Evolutionary conservation across 2,329 filamentous ascomycete genomes (phyloP), one percentile per base, ranked within the genome.

Genomic region (Cladophialophora yegresii): DNA sequence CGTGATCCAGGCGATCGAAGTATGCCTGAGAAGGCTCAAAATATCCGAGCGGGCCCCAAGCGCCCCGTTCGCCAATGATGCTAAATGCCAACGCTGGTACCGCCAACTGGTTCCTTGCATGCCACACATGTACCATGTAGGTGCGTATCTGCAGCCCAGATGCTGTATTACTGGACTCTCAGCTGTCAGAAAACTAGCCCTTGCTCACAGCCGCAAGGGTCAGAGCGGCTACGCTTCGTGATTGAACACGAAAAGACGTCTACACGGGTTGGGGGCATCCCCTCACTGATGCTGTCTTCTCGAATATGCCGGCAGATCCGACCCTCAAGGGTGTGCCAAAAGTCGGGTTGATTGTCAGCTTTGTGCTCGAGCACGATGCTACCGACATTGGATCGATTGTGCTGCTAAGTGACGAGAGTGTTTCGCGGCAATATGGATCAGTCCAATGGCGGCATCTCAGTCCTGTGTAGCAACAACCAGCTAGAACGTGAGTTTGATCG

Each of bases 61-160:
- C 54, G 54, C 33, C 22, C 43, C 32, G 54, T 36, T 20, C 9
- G 20, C 54, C 54, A 56, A 56, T 56, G 54, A 43, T 23, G 20
- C 9, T 9, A 8, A 5, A 28, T 22, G 22, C 8, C 30, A 40
- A 13, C n/a, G 4, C n/a, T 16, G 22, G 43, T 56, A 4, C 32
- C 32, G 54, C 54, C 54, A 9, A 26, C 20, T 23, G 36, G 28
- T 56, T 43, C 54, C 54, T 43, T 56, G 30, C 51, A 54, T 33
- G 28, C 51, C 12, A 23, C n/a, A 33, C 51, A 33, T 54, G 51
- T 54, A 32, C n/a, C 20, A 43, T 43, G 36, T 43, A 43, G 36
- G 16, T 43, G 36, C 16, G 36, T 43, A 43, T 43, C 36, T 43
- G 36, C 36, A 43, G 36, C 36, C 36, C 36, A 43, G 36, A 43